A percentile compares a stretch with the other conserved stretches of the same genome.
phyloP scores from a whole-genome alignment of 306 rosid species.

The Dryas alaskensis region DNA sequence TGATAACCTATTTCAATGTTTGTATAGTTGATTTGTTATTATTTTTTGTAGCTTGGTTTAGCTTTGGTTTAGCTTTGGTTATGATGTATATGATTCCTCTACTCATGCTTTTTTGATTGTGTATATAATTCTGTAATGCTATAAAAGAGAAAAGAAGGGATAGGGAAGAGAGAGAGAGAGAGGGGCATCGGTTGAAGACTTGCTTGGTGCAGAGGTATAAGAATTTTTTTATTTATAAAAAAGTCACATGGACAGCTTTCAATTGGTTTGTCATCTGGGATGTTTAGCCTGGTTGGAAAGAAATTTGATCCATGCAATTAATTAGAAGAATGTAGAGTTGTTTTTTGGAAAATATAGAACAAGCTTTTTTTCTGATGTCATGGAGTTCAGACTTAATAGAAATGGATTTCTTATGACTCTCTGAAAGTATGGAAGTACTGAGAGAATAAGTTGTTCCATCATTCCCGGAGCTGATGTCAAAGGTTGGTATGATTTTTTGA shows the following conservation, averaged over 20 bases:
- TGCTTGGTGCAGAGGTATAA: no score
- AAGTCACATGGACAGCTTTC: no score
- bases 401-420: not conserved
- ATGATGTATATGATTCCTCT: not conserved
- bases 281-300: not conserved
- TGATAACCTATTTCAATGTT: not conserved
- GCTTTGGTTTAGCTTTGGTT: no score
- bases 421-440: not conserved
- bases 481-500: not conserved
- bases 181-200: no score
- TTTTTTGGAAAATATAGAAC: not conserved
- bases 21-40: no score
- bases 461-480: not conserved
- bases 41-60: no score
- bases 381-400: not conserved
- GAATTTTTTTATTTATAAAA: no score
- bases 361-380: not conserved
- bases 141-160: not conserved
- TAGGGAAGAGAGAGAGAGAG: no score
- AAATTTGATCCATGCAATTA: not conserved
- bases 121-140: not conserved
- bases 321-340: not conserved
- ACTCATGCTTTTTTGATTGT: not conserved
- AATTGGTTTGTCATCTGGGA: constrained; percentile 2
- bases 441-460: not conserved